Percentiles rank a stretch among this genome's conserved stretches.
phyloP scores from a whole-genome alignment of 441 rosid genomes.

The Hura crepitans region DNA sequence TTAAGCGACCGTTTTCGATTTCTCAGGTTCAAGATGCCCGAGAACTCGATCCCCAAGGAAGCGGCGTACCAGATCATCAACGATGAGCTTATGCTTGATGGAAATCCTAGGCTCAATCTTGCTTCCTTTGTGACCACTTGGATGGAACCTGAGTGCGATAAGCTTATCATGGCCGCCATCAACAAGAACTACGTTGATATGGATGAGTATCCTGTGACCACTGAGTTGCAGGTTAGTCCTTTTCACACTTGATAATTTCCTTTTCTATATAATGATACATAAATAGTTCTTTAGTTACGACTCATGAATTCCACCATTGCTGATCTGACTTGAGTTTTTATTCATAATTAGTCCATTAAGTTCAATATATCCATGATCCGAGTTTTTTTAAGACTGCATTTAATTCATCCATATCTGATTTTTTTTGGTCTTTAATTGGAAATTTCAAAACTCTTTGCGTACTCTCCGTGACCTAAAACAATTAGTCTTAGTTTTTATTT shows the following conservation, averaged over 20 bases:
- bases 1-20: not conserved
- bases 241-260: not conserved
- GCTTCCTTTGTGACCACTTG: constrained; percentile 89
- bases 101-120: constrained; percentile 59
- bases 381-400: no score
- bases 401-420: not conserved
- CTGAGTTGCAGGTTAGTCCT: constrained; percentile 66
- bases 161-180: constrained; percentile 71
- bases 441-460: no score
- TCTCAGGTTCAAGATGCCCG: constrained; percentile 47
- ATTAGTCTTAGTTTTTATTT: no score
- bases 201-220: constrained; percentile 93
- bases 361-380: no score
- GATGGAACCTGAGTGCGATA: constrained; percentile 93
- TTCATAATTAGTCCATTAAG: not conserved
- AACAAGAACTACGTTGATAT: constrained; percentile 89
- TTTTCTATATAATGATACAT: not conserved
- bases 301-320: not conserved
- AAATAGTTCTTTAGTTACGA: not conserved
- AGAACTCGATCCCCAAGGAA: constrained; percentile 56
- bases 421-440: no score
- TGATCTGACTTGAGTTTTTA: not conserved
- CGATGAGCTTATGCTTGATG: constrained; percentile 66
- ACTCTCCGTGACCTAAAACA: no score
- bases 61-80: constrained; percentile 65